These are phyloP conservation scores for Isatis tinctoria DNA, from an alignment of 345 rosid species.

Conservation along the genomic window DNA sequence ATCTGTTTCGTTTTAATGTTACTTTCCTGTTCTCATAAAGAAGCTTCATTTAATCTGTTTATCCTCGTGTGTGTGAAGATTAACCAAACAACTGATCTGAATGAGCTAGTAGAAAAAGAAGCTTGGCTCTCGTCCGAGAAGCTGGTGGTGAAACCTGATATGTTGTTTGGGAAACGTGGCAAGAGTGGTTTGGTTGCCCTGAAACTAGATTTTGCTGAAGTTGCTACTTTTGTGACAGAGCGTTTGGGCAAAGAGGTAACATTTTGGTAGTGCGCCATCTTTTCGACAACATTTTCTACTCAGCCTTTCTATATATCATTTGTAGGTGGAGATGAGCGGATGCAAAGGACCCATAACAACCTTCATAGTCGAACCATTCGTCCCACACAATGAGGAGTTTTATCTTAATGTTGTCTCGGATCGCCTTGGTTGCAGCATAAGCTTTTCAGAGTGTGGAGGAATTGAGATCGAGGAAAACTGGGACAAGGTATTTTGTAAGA, in stretches of 20 bases:
- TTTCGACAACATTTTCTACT: neutral
- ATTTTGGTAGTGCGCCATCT: neutral
- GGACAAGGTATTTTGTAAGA: conserved; percentile 63
- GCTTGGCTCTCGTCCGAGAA: conserved; percentile 83
- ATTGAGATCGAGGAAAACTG: conserved; percentile 97
- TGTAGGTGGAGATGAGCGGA: conserved; percentile 87
- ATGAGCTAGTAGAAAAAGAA: conserved; percentile 67
- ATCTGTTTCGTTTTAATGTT: neutral
- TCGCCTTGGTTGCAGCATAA: conserved; percentile 76
- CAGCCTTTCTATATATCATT: neutral
- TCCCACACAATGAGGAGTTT: conserved; percentile 84
- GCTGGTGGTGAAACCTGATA: conserved; percentile 94
- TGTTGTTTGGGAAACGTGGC: conserved; percentile 96
- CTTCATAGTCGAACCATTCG: conserved; percentile 83
- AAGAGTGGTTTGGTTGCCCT: conserved; percentile 91
- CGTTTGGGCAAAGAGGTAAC: conserved; percentile 80
- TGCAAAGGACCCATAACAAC: conserved; percentile 94
- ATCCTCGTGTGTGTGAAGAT: conserved; percentile 38
- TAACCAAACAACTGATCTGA: conserved; percentile 64
- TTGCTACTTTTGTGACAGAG: conserved; percentile 66
- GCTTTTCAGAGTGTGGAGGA: conserved; percentile 97
- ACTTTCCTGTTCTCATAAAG: neutral
- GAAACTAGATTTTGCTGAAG: conserved; percentile 73
- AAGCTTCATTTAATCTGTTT: neutral
- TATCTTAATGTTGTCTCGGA: conserved; percentile 92